Base-by-base conservation (phyloP, 169 alveolate species). In the Eimeria sp. region DNA sequence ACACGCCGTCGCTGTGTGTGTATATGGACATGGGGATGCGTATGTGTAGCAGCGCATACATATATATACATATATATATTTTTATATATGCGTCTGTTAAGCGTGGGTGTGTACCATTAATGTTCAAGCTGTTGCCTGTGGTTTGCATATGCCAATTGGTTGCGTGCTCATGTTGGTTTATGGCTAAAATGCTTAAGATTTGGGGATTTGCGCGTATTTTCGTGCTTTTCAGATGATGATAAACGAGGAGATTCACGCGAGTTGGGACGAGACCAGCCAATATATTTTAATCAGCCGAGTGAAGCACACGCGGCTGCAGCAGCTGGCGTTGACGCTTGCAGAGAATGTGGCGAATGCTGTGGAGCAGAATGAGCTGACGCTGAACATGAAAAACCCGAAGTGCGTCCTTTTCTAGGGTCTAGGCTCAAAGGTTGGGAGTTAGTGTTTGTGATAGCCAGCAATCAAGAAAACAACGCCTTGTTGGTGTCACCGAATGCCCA, bases 181-280 rank as follows among this genome's bases (percentile, higher is more conserved):
- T 34, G 40, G 3, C 40, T 34, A 1, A 34, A 34, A 34, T 34
- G 40, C 2, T 34, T 34, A 34, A 34, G 40, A 34, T 34, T 34
- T 34, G 40, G 40, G 40, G 40, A 34, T 34, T 34, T 34, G 40
- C 40, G 40, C 40, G 2, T 84, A 9, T 11, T 9, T 58, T 16
- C 9, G 89, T 13, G 45, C 40, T 1, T 11, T 76, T 3, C 95
- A 95, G 97, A 98, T 98, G 99, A 98, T 98, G 97, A 97, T 98
- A 22, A 95, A 97, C 92, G 98, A 98, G 70, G 99, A 98, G 95
- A 96, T 98, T 67, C 99, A 97, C 89, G 99, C 99, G 11, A 97
- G 98, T 73, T 98, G 99, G 99, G 99, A 98, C 89, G 99, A 98
- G 97, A 97, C 98, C 54, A 97, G 99, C 80, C 98, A 98, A 95